phyloP scores from a whole-genome alignment of 176 grass and related monocot species.

The Oryza rufipogon region DNA sequence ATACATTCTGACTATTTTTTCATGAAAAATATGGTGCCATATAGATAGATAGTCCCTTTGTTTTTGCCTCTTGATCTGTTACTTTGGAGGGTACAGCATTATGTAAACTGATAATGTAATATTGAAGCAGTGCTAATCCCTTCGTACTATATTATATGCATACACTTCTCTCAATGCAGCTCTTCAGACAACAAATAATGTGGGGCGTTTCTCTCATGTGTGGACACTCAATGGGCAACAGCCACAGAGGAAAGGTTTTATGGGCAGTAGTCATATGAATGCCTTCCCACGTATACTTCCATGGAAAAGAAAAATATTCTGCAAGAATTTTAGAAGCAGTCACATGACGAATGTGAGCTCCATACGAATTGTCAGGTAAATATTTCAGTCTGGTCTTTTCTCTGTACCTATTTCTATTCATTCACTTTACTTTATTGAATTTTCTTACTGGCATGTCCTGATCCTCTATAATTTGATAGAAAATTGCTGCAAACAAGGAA shows the following conservation, averaged over 20 bases:
- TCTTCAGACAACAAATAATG: constrained; percentile 54
- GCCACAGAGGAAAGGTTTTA: constrained; percentile 53
- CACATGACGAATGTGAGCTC: constrained; percentile 52
- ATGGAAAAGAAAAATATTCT: constrained; percentile 84
- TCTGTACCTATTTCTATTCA: constrained; percentile 31
- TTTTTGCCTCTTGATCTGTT: background rate
- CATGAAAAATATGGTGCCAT: too few species aligned
- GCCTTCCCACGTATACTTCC: constrained; percentile 81
- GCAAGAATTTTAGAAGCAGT: constrained; percentile 57
- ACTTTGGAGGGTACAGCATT: constrained; percentile 12
- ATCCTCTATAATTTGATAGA: constrained; percentile 42
- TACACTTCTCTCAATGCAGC: constrained; percentile 57
- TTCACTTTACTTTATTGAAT: constrained; percentile 30
- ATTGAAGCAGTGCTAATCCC: constrained; percentile 29
- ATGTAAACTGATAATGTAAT: constrained; percentile 12
- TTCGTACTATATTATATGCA: constrained; percentile 29
- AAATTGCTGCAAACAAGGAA: constrained; percentile 80
- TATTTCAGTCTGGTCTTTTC: constrained; percentile 1
- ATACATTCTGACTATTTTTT: too few species aligned
- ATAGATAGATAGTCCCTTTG: background rate
- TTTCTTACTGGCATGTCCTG: constrained; percentile 29
- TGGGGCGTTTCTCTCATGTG: constrained; percentile 63
- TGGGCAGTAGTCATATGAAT: constrained; percentile 47
- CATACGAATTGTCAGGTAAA: constrained; percentile 72
- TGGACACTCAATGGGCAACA: constrained; percentile 79